Percentiles rank a stretch among this genome's conserved stretches.
Conservation (phyloP, 805 yeast species). For the Wickerhamomyces pijperi region DNA sequence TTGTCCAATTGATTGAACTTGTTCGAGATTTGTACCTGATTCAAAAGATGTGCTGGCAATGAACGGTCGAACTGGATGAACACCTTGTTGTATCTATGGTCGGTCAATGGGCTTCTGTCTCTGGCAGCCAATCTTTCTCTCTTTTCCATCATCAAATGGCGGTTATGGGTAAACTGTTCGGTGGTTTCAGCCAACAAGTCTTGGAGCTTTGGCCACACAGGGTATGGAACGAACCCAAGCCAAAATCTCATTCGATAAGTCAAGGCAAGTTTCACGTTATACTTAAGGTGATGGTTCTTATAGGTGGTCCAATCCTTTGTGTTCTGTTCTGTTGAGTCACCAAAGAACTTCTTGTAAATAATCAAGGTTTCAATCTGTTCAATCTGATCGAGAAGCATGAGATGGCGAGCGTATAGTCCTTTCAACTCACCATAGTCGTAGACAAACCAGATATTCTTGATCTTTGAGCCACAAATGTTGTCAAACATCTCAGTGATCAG, state of each 20-base stretch:
- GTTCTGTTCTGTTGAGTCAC: not conserved
- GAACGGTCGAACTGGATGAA: conserved; percentile 54
- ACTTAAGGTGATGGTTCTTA: not conserved
- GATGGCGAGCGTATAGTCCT: conserved; percentile 19
- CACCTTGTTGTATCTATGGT: conserved; percentile 28
- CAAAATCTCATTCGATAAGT: conserved; percentile 3
- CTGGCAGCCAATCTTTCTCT: conserved; percentile 8
- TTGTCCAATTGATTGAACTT: conserved; percentile 31
- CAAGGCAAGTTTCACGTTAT: conserved; percentile 3
- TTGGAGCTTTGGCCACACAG: not conserved
- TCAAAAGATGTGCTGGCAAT: conserved; percentile 50
- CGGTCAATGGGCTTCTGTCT: conserved; percentile 16
- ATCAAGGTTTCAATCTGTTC: conserved; percentile 31
- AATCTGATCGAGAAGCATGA: conserved; percentile 20
- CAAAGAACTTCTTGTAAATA: conserved; percentile 12
- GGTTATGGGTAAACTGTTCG: conserved; percentile 4
- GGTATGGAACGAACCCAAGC: conserved; percentile 2
- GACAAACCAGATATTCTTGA: conserved; percentile 50
- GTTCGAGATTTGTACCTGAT: conserved; percentile 41
- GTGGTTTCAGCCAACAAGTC: conserved; percentile 1
- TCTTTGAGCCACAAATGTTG: conserved; percentile 32
- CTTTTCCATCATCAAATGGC: conserved; percentile 4
- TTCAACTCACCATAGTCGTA: conserved; percentile 30
- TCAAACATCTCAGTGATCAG: conserved; percentile 15
- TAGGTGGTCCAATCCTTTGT: not conserved